Conservation (phyloP, 257 asterid genomes). For the Solanum neorickii region DNA sequence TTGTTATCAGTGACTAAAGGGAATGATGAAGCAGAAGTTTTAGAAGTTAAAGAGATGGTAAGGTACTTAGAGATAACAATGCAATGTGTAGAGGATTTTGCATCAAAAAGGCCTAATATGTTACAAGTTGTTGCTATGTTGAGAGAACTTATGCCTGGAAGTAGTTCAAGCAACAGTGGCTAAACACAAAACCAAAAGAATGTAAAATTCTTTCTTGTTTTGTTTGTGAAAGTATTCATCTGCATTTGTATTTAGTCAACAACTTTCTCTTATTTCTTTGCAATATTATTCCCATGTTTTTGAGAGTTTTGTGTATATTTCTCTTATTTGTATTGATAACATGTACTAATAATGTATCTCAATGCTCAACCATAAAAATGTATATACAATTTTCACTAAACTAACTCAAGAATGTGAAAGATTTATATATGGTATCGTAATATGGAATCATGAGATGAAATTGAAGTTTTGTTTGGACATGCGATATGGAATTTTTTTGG, state of each 20-base stretch:
- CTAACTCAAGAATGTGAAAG: background rate
- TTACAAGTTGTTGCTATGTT: conserved; percentile 90
- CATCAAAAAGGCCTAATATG: conserved; percentile 87
- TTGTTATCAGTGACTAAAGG: conserved; percentile 31
- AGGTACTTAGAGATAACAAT: conserved; percentile 68
- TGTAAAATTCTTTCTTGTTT: background rate
- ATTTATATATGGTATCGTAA: too few relatives aligned
- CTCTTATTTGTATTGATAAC: background rate
- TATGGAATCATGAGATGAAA: too few relatives aligned
- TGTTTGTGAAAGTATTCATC: background rate
- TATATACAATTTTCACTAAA: background rate
- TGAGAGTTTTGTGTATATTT: background rate
- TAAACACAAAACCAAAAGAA: conserved; percentile 10
- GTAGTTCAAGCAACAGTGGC: conserved; percentile 38
- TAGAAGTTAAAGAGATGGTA: conserved; percentile 80
- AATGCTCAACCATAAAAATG: background rate
- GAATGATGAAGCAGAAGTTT: conserved; percentile 56
- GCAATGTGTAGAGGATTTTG: conserved; percentile 89
- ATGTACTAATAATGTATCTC: background rate
- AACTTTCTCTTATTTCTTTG: background rate
- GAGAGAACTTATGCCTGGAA: conserved; percentile 53
- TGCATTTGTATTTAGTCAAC: background rate
- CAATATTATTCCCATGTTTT: background rate
- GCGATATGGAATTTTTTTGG: too few relatives aligned
- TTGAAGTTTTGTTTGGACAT: too few relatives aligned